A percentile compares a stretch with the other conserved stretches of the same genome.
Conservation (phyloP, 768 basidiomycete species). For the Saitozyma sp. region DNA sequence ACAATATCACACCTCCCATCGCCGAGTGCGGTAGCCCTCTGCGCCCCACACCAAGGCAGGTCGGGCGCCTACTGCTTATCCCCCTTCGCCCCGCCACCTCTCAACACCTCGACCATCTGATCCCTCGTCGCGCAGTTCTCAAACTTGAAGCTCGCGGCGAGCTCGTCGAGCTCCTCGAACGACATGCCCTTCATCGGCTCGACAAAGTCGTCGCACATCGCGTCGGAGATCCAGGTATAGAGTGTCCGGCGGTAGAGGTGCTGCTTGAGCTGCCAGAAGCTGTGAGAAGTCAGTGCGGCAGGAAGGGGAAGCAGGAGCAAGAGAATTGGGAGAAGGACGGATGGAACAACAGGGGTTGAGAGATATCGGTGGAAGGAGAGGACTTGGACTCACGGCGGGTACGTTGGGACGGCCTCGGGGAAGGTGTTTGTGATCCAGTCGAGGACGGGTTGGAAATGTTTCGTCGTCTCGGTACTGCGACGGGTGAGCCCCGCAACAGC, state of each 20-base stretch:
- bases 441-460: not conserved
- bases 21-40: too few species aligned
- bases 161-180: slow-evolving; percentile 7
- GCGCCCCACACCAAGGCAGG: too few species aligned
- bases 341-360: too few species aligned
- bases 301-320: too few species aligned
- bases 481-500: too few species aligned
- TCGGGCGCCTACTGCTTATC: too few species aligned
- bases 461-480: slow-evolving; percentile 5
- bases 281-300: not conserved
- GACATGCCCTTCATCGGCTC: slow-evolving; percentile 6
- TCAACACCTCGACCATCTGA: slow-evolving; percentile 36
- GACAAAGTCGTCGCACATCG: not conserved
- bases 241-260: slow-evolving; percentile 4
- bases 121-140: slow-evolving; percentile 6
- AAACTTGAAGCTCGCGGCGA: slow-evolving; percentile 10
- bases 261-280: slow-evolving; percentile 8
- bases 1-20: too few species aligned
- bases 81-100: not conserved
- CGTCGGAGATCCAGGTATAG: slow-evolving; percentile 7
- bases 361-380: too few species aligned
- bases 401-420: slow-evolving; percentile 2
- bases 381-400: not conserved
- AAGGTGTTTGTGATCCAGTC: slow-evolving; percentile 3
- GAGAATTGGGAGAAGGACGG: too few species aligned